These are phyloP conservation scores for Amphibolis antarctica DNA, from an alignment of 106 monocot genomes.

Conservation along the genomic window DNA sequence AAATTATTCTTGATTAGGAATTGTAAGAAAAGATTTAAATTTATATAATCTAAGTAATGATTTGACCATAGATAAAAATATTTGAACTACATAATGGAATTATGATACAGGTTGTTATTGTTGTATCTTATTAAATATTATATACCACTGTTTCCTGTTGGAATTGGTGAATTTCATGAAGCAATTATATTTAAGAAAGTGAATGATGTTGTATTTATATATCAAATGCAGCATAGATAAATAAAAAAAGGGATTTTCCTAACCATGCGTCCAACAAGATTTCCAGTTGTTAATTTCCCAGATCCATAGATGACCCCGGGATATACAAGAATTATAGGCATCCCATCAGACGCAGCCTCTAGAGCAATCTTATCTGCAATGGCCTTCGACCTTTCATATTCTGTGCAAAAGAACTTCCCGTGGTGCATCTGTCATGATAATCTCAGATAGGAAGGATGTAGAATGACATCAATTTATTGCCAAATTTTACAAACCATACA, in stretches of 20 bases:
- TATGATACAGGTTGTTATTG: too few relatives aligned
- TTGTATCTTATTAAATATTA: too few relatives aligned
- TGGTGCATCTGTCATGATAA: constrained; percentile 48
- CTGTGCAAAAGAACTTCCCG: constrained; percentile 75
- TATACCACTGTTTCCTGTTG: too few relatives aligned
- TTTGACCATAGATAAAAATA: too few relatives aligned
- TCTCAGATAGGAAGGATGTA: background rate
- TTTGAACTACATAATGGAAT: too few relatives aligned
- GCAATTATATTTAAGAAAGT: too few relatives aligned
- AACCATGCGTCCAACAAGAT: constrained; percentile 71
- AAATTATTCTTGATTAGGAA: too few relatives aligned
- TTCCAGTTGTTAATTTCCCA: constrained; percentile 82
- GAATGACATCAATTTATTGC: background rate
- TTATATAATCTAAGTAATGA: too few relatives aligned
- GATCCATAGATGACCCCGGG: constrained; percentile 94
- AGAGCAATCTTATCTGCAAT: constrained; percentile 69
- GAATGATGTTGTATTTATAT: too few relatives aligned
- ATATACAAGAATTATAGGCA: constrained; percentile 78
- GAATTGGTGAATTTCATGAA: too few relatives aligned
- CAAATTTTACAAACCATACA: background rate
- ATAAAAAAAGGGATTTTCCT: constrained; percentile 5
- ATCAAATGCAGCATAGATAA: too few relatives aligned
- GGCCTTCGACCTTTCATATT: constrained; percentile 91
- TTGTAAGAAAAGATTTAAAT: too few relatives aligned
- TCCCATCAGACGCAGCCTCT: constrained; percentile 64